Conservation (phyloP, 805 yeast genomes). For the Candida manassasensis region DNA sequence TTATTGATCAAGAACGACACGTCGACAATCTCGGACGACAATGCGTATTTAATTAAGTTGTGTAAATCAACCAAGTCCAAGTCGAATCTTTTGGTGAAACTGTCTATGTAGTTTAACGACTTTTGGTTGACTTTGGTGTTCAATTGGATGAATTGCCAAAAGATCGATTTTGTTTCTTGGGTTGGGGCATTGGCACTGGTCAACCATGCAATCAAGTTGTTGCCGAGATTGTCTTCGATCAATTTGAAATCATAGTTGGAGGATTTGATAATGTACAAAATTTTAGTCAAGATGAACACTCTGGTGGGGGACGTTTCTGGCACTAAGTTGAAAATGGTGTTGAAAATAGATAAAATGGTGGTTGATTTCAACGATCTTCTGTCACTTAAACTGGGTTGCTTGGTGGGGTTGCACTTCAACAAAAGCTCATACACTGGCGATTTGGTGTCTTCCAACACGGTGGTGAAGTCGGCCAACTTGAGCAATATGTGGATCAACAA, state of each 20-base stretch:
- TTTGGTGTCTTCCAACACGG: slow-evolving; percentile 21
- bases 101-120: slow-evolving; percentile 32
- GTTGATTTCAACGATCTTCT: slow-evolving; percentile 39
- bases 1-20: slow-evolving; percentile 39
- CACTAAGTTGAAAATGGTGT: slow-evolving; percentile 38
- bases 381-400: slow-evolving; percentile 39
- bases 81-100: slow-evolving; percentile 26
- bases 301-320: slow-evolving; percentile 30
- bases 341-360: slow-evolving; percentile 37
- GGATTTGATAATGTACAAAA: slow-evolving; percentile 26
- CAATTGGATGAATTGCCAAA: slow-evolving; percentile 37
- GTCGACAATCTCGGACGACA: slow-evolving; percentile 33
- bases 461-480: slow-evolving; percentile 24
- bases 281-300: slow-evolving; percentile 25
- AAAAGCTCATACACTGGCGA: slow-evolving; percentile 24
- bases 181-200: slow-evolving; percentile 26
- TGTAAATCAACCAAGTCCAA: slow-evolving; percentile 22
- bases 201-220: slow-evolving; percentile 34
- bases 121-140: slow-evolving; percentile 25
- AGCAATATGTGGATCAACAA: slow-evolving; percentile 32
- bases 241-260: slow-evolving; percentile 29
- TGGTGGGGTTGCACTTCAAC: slow-evolving; percentile 28
- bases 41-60: slow-evolving; percentile 31
- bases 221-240: slow-evolving; percentile 32
- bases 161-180: slow-evolving; percentile 22